These are phyloP conservation scores for Paxillus involutus DNA, from an alignment of 768 basidiomycete species.

Conservation along the genomic window DNA sequence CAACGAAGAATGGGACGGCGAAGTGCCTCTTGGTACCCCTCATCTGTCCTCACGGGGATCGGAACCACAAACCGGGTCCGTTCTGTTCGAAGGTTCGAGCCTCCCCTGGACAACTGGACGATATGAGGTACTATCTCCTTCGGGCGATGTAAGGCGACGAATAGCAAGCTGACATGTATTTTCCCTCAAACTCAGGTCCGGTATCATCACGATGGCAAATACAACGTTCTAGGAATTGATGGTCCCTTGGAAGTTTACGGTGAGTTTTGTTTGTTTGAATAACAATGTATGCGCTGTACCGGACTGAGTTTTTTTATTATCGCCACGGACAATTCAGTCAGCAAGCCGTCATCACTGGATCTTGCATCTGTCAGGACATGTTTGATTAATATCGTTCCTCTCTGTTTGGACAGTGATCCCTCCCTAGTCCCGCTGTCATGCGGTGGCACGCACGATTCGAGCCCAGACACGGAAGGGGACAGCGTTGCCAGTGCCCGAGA, in stretches of 20 bases:
- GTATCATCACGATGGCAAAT: conserved; percentile 96
- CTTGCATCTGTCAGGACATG: conserved; percentile 64
- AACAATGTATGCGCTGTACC: not conserved
- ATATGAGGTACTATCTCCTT: conserved; percentile 61
- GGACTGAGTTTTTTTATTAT: not conserved
- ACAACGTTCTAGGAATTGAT: conserved; percentile 88
- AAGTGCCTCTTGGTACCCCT: conserved; percentile 57
- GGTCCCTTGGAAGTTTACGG: conserved; percentile 90
- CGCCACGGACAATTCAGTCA: conserved; percentile 47
- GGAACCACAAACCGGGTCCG: conserved; percentile 57
- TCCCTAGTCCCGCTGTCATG: conserved; percentile 76
- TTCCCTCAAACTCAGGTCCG: conserved; percentile 51
- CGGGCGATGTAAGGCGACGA: not conserved
- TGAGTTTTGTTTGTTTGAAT: conserved; percentile 37
- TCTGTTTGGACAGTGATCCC: conserved; percentile 86
- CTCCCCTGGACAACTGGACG: conserved; percentile 84
- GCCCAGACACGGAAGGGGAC: conserved; percentile 7
- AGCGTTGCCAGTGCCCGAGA: conserved; percentile 50
- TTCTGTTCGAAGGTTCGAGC: conserved; percentile 74
- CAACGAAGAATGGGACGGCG: conserved; percentile 91
- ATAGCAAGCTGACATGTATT: not conserved
- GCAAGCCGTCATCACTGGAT: conserved; percentile 61
- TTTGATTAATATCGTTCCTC: conserved; percentile 75
- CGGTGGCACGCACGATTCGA: conserved; percentile 34
- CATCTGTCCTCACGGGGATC: conserved; percentile 33